Evolutionary conservation across 2,329 filamentous ascomycete species (phyloP), one percentile per base, ranked within the genome.

Genomic region (Neonectria ditissima): DNA sequence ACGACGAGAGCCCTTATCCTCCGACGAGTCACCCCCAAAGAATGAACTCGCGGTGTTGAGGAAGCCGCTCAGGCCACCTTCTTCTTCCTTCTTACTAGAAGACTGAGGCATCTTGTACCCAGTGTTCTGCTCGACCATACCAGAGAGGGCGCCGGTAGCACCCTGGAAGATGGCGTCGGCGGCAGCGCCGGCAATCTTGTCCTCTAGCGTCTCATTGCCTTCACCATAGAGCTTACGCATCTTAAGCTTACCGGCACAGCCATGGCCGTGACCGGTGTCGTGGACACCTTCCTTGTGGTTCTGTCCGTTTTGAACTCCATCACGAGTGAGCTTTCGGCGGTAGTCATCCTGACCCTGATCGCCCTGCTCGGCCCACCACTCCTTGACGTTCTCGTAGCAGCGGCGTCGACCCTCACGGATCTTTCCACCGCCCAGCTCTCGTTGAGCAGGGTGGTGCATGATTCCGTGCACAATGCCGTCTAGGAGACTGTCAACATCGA

Each of bases 241-340:
- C 67, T 89, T 87, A 11, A 97, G 83, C 78, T 94, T 94, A 64
- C 92, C 89, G 65, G 81, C 83, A 74, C 93, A 97, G 55, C 93
- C 93, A 75, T 97, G 93, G 13, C 92, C 92, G 75, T 94, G 93
- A 6, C 94, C 94, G 55, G 87, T 90, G 78, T 97, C 94, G 16
- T 93, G 81, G 11, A 95, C 91, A 28, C 92, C 93, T 71, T 93
- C 89, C 78, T 93, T 95, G 81, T 97, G 94, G 79, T 97, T 97
- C 65, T 90, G 84, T 16, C 92, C 92, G 50, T 87, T 83, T 76
- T 89, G 77, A 53, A 97, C 93, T 62, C 95, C 94, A 0, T 91
- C 84, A 18, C 93, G 89, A 71, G 90, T 92, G 48, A 97, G 86
- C 80, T 94, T 91, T 55, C 85, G 80, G 59, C 93, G 90, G 67